Base-by-base conservation (phyloP, 2,329 filamentous ascomycete species). In the Aureobasidium sp. region DNA sequence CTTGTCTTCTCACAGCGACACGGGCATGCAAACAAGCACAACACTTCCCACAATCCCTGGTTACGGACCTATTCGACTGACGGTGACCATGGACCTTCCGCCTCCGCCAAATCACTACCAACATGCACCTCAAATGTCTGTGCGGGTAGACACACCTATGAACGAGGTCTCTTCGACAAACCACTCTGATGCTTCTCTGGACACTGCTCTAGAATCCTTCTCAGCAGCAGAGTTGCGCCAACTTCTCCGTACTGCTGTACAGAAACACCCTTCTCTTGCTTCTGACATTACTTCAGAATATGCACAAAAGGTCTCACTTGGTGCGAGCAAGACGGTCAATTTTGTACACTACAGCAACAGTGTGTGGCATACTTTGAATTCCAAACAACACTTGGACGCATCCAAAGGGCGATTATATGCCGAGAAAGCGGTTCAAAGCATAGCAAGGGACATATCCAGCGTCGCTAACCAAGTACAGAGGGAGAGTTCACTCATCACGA, bases 321-420 rank as follows among this genome's bases (percentile, higher is more conserved):
- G 13, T 20, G 27, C 17, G 20, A 51, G 27, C 39, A 55, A 55
- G 10, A 17, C 55, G 1, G 24, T 34, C 8, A 51, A 51, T 13
- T 60, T 60, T 10, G 34, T 51, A 13, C 44, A 39, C 27, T 60
- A 60, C 57, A 60, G 57, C 57, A 60, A 60, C 26, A 26, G 13
- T 26, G 57, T 60, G 2, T 60, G 57, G 44, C 57, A 60, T 12
- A 60, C 41, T 26, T 17, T 51, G 2, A 60, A 60, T 20, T 34
- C 57, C 13, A 59, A 48, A 13, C 39, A 24, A 15, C n/a, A 44
- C 53, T 15, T 20, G 1, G 12, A 36, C 27, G 5, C 41, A 15
- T 10, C 20, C n/a, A 48, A 39, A 39, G 6, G 12, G n/a, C 44
- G n/a, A 5, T 43, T 39, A 29, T 27, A 37, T 15, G 55, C 41